Base-by-base conservation (phyloP, 2,329 filamentous ascomycete species). In the Nemania sp. region DNA sequence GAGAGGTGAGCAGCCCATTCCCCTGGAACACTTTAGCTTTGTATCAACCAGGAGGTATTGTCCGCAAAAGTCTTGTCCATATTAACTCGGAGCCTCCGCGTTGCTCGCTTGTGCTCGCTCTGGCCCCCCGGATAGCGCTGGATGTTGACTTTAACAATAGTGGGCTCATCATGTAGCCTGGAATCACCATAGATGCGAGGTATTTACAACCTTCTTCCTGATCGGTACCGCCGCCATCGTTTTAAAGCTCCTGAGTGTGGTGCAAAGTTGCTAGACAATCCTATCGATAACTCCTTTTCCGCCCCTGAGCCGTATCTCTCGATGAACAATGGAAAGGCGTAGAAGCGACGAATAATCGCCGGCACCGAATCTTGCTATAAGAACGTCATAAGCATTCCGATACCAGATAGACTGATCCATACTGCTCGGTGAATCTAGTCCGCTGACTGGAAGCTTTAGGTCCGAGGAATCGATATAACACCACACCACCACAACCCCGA, bases 91-190 rank as follows among this genome's bases (percentile, higher is more conserved):
- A 42, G 28, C 40, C 17, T 12, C 17, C 22, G 9, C n/a, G 6
- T 37, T 31, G 20, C 20, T 19, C 17, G 19, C 37, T 12, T 30
- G 23, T 30, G n/a, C 19, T 45, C 31, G 19, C 28, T 28, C n/a
- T 31, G n/a, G 34, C 20, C 41, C 34, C 28, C 24, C 12, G 14
- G 42, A 37, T 42, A 23, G 26, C 49, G 44, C 31, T 39, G 19
- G 50, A 49, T 11, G 45, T 48, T 61, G 48, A 60, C 49, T 42
- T 50, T 17, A 49, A 36, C 33, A 31, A 36, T 46, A 65, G 42
- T 91, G 88, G 88, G 86, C 87, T 19, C 72, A 82, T 28, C 85
- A 87, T 20, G 84, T 88, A 47, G 88, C 88, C 41, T 79, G 82
- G 64, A 74, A 80, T 57, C 75, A 86, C 71, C 86, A 86, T 43